Base-by-base conservation (phyloP, 495 filamentous ascomycete genomes). In the Parachaetomium inaequale region DNA sequence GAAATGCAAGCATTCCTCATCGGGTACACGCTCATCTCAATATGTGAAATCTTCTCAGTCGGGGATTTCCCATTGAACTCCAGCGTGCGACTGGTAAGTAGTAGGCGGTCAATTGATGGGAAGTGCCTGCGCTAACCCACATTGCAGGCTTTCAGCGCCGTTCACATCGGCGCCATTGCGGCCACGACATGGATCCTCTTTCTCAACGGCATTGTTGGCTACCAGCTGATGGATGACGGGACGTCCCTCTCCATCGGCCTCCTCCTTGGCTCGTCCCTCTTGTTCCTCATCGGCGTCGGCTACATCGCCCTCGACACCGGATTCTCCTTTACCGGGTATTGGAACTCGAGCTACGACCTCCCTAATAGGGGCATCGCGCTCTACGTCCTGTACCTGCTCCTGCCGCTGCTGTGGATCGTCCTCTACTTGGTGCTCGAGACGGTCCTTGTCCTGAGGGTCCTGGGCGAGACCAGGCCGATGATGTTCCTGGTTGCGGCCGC, bases 241-340 rank as follows among this genome's bases (percentile, higher is more conserved):
- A 99, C 94, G 0, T 79, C 87, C 0, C 73, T 93, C 17, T 97
- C 93, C 0, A 66, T 97, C 19, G 90, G 86, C 15, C 80, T 97
- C 14, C 84, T 95, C 51, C 62, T 84, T 56, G 79, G 76, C 21
- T 96, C 94, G 21, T 87, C 86, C 0, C 68, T 81, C 19, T 75
- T 81, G 7, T 75, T 97, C 59, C 94, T 97, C 72, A 79, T 98
- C 64, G 94, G 94, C 29, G 94, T 92, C 5, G 92, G 93, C 17
- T 99, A 96, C 74, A 95, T 99, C 66, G 90, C 92, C 2, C 84
- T 99, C 57, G 94, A 99, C 74, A 97, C 93, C 7, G 94, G 87
- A 3, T 94, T 91, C 70, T 80, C 82, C 66, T 96, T 90, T 85
- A 94, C 95, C 1, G 81, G 81, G 25, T 85, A 88, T 66, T 99